Evolutionary conservation across 495 filamentous ascomycete genomes (phyloP), one percentile per base, ranked within the genome.

Genomic region (Tricharina praecox): DNA sequence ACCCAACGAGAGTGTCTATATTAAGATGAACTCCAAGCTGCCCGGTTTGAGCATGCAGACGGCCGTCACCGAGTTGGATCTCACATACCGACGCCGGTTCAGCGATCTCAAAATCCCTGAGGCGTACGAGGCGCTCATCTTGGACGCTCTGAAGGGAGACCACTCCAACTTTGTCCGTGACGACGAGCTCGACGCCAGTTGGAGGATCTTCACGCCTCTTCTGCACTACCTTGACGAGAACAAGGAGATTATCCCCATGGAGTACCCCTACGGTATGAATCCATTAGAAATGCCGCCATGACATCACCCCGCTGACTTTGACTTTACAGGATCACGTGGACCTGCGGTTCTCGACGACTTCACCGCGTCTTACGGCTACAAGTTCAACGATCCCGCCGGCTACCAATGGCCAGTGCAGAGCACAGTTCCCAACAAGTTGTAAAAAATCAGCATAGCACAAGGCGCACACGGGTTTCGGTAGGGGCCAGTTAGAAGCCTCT

Each of bases 1-100:
- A 68, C 92, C 92, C 53, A 99, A 99, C 68, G 92, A 99, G 71
- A 88, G 81, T 58, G 85, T 99, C 53, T 99, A 99, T 71, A 94
- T 95, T 67, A 99, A 99, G 78, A 99, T 96, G 92, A 99, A 99
- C 78, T 95, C 87, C 8, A 99, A 99, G 72, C 71, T 96, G 42
- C 92, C 92, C 19, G 92, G 92, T 59, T 70, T 99, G 60, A 95
- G 85, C 68, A 99, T 95, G 90, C 92, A 99, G 73, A 99, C 92
- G 13, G 92, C 95, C 18, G 87, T 95, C 52, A 99, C 92, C 37
- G 92, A 99, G 70, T 79, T 99, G 48, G 92, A 99, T 63, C 74
- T 99, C 56, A 99, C 92, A 47, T 99, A 99, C 71, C 78, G 92
- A 62, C 79, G 92, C 62, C 83, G 92, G 47, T 99, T 99, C 75